Evolutionary conservation across 2,329 filamentous ascomycete genomes (phyloP), one percentile per base, ranked within the genome.

Genomic region (Penicillium palitans): DNA sequence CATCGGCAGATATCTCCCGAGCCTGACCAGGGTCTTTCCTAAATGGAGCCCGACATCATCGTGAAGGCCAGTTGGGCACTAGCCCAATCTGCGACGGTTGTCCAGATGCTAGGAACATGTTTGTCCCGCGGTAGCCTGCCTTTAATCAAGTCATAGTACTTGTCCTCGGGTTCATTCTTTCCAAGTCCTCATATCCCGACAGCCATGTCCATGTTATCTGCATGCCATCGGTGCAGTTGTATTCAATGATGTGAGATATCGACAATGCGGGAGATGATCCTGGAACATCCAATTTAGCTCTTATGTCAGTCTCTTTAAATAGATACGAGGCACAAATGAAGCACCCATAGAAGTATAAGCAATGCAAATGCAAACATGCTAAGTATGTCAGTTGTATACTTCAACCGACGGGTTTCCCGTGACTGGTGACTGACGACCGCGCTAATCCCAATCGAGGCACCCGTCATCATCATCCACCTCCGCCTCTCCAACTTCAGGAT

Each of bases 361-460:
- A 45, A 45, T 35, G 33, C 17, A 47, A 48, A 45, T 41, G 3
- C 15, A 42, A 41, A n/a, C 0, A 27, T n/a, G 21, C 6, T 13
- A 37, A 35, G 13, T 46, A 27, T 52, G 25, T 21, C 13, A 12
- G 24, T 52, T 47, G 24, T 52, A 52, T 56, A 56, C 53, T 57
- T 29, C 49, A 41, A 37, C 17, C 12, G 19, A 29, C 17, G 29
- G 19, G 35, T 21, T 21, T 66, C 71, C 70, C 70, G 70, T 74
- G 72, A 73, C 68, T 66, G 54, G 70, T 74, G 71, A 72, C 67
- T 66, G 56, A 25, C 41, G 51, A 33, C 52, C 35, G 49, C 65
- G 63, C 72, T 73, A 73, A 64, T 41, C 70, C 62, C 10, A 8
- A 57, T 64, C 47, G 5, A 61, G 70, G 46, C 31, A 59, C 60